Percentiles rank a stretch among this genome's conserved stretches.
Evolutionary conservation across 2,329 filamentous ascomycete species (phyloP).

Genomic region (Dissoconium aciculare): DNA sequence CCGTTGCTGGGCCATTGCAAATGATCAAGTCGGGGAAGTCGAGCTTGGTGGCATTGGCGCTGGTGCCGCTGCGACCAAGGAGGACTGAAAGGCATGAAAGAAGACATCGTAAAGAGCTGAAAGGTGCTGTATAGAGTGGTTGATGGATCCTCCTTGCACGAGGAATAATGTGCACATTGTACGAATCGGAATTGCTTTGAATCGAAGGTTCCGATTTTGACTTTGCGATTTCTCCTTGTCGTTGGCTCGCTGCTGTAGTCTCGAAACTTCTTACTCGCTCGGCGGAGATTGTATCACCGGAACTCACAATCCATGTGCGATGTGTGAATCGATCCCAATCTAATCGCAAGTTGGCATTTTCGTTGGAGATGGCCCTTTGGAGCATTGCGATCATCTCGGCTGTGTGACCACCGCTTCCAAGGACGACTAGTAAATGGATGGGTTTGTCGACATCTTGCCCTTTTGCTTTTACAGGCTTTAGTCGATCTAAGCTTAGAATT

Average conservation of each 20-base stretch:
- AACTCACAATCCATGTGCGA: slow-evolving; percentile 68
- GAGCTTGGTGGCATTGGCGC: slow-evolving; percentile 4
- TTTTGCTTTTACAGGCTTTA: no score
- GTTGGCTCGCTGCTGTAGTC: slow-evolving; percentile 15
- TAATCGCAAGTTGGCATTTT: slow-evolving; percentile 21
- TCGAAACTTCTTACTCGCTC: slow-evolving; percentile 52
- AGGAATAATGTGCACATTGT: slow-evolving; percentile 52
- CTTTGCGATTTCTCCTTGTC: slow-evolving; percentile 10
- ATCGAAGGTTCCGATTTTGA: slow-evolving; percentile 9
- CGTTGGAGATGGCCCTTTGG: slow-evolving; percentile 37
- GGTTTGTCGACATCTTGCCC: no score
- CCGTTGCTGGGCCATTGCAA: slow-evolving; percentile 80
- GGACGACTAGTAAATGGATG: slow-evolving; percentile 59
- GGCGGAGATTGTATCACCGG: slow-evolving; percentile 59
- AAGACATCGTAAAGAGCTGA: slow-evolving; percentile 53
- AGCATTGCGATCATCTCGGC: slow-evolving; percentile 88
- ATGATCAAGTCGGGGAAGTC: slow-evolving; percentile 60
- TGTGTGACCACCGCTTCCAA: slow-evolving; percentile 88
- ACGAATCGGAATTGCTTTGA: slow-evolving; percentile 28
- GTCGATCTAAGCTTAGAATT: no score
- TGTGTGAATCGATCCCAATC: slow-evolving; percentile 35
- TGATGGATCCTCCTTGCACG: slow-evolving; percentile 76
- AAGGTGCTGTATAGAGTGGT: slow-evolving; percentile 55
- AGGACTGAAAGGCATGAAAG: slow-evolving; percentile 46
- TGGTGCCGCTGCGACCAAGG: slow-evolving; percentile 3